Evolutionary conservation across 2,329 filamentous ascomycete species (phyloP).

Genomic region (Ascochyta fabae): DNA sequence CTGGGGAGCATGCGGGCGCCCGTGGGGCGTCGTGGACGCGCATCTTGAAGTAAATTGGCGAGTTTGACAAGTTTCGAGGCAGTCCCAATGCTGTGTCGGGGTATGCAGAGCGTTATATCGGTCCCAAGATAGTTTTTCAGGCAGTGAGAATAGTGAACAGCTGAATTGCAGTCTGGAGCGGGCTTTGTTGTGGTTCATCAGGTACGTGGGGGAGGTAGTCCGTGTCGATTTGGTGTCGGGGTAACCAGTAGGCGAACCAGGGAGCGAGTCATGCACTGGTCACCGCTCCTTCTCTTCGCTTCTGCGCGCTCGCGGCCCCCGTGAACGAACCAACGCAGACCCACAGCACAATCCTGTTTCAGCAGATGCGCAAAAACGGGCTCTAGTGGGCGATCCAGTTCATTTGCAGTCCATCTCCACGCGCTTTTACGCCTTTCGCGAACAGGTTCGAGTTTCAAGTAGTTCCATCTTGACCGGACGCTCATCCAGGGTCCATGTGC

Average conservation of each 20-base stretch:
- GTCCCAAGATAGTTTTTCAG: neutral
- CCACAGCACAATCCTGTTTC: constrained; percentile 9
- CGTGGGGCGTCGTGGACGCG: constrained; percentile 13
- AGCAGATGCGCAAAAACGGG: constrained; percentile 12
- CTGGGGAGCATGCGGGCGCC: constrained; percentile 4
- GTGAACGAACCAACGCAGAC: constrained; percentile 3
- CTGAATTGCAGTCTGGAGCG: constrained; percentile 17
- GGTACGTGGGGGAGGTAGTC: neutral
- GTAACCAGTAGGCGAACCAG: constrained; percentile 3
- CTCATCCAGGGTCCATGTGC: constrained; percentile 11
- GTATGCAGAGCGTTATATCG: neutral
- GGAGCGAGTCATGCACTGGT: constrained; percentile 4
- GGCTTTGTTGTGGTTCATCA: constrained; percentile 17
- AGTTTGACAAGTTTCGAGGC: neutral
- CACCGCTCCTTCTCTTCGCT: constrained; percentile 4
- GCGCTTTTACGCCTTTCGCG: constrained; percentile 4
- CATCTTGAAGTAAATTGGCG: constrained; percentile 6
- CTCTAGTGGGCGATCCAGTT: constrained; percentile 19
- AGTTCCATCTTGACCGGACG: constrained; percentile 17
- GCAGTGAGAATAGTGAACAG: constrained; percentile 7
- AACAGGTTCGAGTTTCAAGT: constrained; percentile 17
- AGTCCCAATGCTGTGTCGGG: constrained; percentile 7
- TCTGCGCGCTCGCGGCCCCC: neutral
- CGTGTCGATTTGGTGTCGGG: constrained; percentile 7
- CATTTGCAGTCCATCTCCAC: constrained; percentile 9